Base-by-base conservation (phyloP, 345 rosid genomes). In the Gossypium thurberi region DNA sequence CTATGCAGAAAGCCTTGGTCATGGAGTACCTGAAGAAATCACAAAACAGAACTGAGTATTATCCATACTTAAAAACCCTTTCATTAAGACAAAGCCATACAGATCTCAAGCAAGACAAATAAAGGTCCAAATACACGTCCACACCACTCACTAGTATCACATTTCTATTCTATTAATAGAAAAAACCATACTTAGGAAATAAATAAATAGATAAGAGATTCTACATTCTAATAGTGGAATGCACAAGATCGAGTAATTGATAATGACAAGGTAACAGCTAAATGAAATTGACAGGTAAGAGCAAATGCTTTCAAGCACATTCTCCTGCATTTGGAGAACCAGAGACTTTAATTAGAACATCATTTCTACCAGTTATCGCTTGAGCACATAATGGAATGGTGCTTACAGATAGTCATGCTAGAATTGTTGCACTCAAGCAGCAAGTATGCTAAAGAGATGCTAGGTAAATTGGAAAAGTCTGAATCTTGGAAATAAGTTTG, bases 1-100 rank as follows among this genome's bases (percentile, higher is more conserved):
- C 91, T 64, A 93, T 81, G 82, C 79, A 75, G 81, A 91, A 87
- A 6, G 96, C 94, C 78, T 82, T 88, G 9, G 97, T 91, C 79
- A 90, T 81, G 51, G 96, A 85, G 78, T 93, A 87, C 97, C 97
- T 91, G 79, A 9, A 33, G 7, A 18, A 79, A 78, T 43, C 23
- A 75, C 53, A 75, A 21, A 46, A 78, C 77, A 7, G 37, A 18
- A 37, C 25, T 33, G 59, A n/a, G 12, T 21, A 25, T 73, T 47
- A 65, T 58, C 64, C 23, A 21, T 21, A 21, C 23, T 21, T 21
- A 21, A 21, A 21, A 21, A 21, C 23, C 23, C 23, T 21, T 21
- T 21, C 23, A 21, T 21, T 21, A 8, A 26, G 47, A 69, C 43
- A 53, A 13, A 75, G 20, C 12, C 20, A 42, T 52, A 63, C 17